Conservation (phyloP, 768 basidiomycete genomes). For the Punctularia strigosozonata region DNA sequence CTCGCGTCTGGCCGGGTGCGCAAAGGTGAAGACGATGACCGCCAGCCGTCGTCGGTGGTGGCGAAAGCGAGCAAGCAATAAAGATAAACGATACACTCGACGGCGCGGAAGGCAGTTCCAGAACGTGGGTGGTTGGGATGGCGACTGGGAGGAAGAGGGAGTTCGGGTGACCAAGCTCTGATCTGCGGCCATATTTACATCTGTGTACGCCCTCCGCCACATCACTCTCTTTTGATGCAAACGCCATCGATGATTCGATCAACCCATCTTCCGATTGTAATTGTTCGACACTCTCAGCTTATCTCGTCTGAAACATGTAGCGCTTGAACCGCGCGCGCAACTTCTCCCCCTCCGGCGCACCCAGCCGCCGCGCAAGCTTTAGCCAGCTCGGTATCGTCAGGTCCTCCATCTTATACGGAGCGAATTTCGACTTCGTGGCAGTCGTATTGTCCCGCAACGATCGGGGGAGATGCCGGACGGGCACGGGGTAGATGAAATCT, state of each 20-base stretch:
- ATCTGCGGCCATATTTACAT: too few relatives aligned
- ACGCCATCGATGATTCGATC: neutral
- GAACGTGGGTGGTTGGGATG: too few relatives aligned
- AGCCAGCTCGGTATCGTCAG: slow-evolving; percentile 73
- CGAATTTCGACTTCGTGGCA: slow-evolving; percentile 35
- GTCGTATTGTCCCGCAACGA: slow-evolving; percentile 30
- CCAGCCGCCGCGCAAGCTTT: slow-evolving; percentile 50
- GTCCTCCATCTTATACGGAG: slow-evolving; percentile 65
- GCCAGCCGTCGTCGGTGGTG: too few relatives aligned
- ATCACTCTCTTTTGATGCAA: neutral
- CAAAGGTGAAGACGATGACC: too few relatives aligned
- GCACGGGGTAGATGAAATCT: slow-evolving; percentile 37
- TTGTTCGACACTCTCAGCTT: slow-evolving; percentile 4
- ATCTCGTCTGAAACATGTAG: slow-evolving; percentile 62
- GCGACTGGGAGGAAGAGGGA: too few relatives aligned
- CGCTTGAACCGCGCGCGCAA: slow-evolving; percentile 53
- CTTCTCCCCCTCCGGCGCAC: slow-evolving; percentile 32
- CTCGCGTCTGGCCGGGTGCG: too few relatives aligned
- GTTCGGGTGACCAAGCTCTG: too few relatives aligned
- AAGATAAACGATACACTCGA: too few relatives aligned
- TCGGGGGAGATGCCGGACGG: slow-evolving; percentile 40
- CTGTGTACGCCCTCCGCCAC: neutral
- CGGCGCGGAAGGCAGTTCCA: too few relatives aligned
- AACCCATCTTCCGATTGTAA: neutral
- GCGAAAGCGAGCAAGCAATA: too few relatives aligned